A percentile compares a stretch with the other conserved stretches of the same genome.
Evolutionary conservation across 495 filamentous ascomycete genomes (phyloP).

Genomic region (Talaromyces borbonicus): DNA sequence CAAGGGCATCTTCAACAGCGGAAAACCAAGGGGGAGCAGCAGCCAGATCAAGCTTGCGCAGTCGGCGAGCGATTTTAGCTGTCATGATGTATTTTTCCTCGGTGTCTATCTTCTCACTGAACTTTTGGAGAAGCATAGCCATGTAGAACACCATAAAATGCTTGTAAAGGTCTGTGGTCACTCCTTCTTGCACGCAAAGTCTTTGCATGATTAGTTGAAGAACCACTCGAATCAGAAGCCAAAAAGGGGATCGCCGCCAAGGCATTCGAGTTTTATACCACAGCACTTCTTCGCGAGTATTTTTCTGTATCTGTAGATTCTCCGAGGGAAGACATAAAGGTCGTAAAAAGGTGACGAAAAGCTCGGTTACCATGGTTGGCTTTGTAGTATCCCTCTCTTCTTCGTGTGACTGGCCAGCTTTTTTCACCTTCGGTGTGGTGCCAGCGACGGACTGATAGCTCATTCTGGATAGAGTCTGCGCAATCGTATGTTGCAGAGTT

Average conservation of each 20-base stretch:
- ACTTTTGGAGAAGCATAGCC: slow-evolving; percentile 24
- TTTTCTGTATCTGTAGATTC: slow-evolving; percentile 37
- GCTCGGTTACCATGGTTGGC: slow-evolving; percentile 46
- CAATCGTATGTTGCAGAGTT: slow-evolving; percentile 27
- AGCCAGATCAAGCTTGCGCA: slow-evolving; percentile 30
- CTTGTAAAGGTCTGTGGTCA: slow-evolving; percentile 38
- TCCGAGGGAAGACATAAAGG: slow-evolving; percentile 26
- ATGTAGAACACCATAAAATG: slow-evolving; percentile 44
- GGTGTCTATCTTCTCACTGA: slow-evolving; percentile 2
- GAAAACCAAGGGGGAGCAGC: slow-evolving; percentile 10
- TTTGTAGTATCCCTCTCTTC: slow-evolving; percentile 45
- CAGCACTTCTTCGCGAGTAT: slow-evolving; percentile 50
- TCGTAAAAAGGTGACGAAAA: slow-evolving; percentile 39
- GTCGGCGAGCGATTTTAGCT: slow-evolving; percentile 39
- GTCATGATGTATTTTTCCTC: not conserved
- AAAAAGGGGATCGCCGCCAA: slow-evolving; percentile 48
- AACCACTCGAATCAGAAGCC: slow-evolving; percentile 48
- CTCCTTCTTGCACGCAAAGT: not conserved
- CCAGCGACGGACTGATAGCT: slow-evolving; percentile 26
- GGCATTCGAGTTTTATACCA: slow-evolving; percentile 28
- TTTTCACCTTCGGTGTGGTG: slow-evolving; percentile 28
- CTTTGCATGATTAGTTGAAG: slow-evolving; percentile 27
- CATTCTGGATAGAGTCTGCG: slow-evolving; percentile 33
- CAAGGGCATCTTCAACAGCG: slow-evolving; percentile 6
- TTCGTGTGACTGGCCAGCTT: slow-evolving; percentile 23